A percentile compares a stretch with the other conserved stretches of the same genome.
These are phyloP conservation scores for Oryza punctata DNA, from an alignment of 176 grass and related monocot genomes.

Conservation along the genomic window DNA sequence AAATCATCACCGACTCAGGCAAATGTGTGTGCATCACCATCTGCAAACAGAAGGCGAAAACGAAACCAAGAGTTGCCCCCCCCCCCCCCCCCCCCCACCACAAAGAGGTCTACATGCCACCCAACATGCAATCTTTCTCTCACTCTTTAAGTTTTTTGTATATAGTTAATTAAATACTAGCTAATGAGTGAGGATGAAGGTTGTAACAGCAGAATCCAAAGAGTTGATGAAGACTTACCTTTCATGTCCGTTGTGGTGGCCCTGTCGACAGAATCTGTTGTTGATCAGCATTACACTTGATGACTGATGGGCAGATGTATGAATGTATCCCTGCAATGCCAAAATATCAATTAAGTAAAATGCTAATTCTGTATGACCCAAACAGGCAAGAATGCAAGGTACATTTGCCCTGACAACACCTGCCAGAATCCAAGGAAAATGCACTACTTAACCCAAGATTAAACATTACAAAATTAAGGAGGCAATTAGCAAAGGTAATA, in stretches of 20 bases:
- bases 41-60: background rate
- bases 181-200: slow-evolving; percentile 36
- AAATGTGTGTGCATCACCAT: background rate
- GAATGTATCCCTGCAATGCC: background rate
- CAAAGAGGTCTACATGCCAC: slow-evolving; percentile 28
- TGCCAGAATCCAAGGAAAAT: slow-evolving; percentile 22
- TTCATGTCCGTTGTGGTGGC: slow-evolving; percentile 25
- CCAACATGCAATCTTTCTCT: slow-evolving; percentile 5
- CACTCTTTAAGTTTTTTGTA: background rate
- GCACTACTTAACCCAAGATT: background rate
- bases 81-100: too few species aligned
- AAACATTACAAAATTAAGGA: background rate
- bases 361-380: slow-evolving; percentile 7
- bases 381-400: background rate
- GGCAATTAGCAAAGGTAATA: background rate
- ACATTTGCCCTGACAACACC: background rate
- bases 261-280: slow-evolving; percentile 25
- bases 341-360: background rate
- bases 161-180: background rate
- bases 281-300: background rate
- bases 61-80: background rate
- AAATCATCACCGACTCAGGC: background rate
- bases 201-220: slow-evolving; percentile 21
- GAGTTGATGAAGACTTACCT: background rate
- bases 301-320: background rate